Evolutionary conservation across 768 basidiomycete species (phyloP), one percentile per base, ranked within the genome.

Genomic region (Pleurotus platypus): DNA sequence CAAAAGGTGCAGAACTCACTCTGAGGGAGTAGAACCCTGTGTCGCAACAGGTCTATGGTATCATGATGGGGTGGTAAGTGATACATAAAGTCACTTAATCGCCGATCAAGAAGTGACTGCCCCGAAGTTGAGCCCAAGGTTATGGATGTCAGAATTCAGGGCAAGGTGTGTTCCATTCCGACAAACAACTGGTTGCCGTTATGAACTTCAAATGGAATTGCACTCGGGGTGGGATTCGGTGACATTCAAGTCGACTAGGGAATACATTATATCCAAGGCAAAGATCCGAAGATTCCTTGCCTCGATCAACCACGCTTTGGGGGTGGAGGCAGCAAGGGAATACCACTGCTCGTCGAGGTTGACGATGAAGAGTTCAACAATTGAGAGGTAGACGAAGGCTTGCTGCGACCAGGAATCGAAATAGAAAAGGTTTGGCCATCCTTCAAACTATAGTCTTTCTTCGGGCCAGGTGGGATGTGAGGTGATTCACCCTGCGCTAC

Each of bases 341-440:
- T 69, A 16, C 74, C 72, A 42, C 77, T 71, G 20, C 66, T 61
- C 38, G 60, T 60, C 24, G 67, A 66, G 30, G 56, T 58, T 20
- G 61, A 67, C 22, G 64, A 63, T 8, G 67, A 60, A 18, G 75
- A 72, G 48, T 70, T 75, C 16, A 83, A 62, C 37, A 83, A 63
- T 60, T 67, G 77, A 5, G 71, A 67, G 16, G 68, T 61, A 35
- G 70, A 71, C 5, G 70, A 60, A 15, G 71, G 58, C 67, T 79
- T 80, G 56, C 70, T 74, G 54, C 87, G 84, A n/a, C 94, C 93
- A 5, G 94, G 95, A 58, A 97, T 92, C 35, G 83, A 76, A 61
- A 98, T 96, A 4, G 89, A 87, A 70, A 98, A 95, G 0, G 94
- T 97, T 69, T 98, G 92, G 7, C 94, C 94, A 63, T 94, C 92